Evolutionary conservation across 2,329 filamentous ascomycete genomes (phyloP), one percentile per base, ranked within the genome.

Genomic region (Aphanoascus verrucosus): DNA sequence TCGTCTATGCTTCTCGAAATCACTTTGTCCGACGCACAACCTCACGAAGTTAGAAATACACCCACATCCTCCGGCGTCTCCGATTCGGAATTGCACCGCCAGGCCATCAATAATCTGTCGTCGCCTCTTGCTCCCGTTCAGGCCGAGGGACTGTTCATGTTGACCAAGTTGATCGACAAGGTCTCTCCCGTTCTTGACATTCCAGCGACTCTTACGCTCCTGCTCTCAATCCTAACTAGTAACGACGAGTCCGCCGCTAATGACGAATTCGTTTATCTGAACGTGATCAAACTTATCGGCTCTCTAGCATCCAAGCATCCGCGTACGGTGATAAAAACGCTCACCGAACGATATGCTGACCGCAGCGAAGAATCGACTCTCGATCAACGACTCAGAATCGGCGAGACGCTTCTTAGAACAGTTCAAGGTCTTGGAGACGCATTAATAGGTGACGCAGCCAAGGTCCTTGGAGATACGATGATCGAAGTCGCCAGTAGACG

Each of bases 191-290:
- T 73, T 5, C 65, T 73, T 34, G 70, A 73, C 49, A 70, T 73
- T 28, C 68, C 69, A 2, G 68, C 70, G 6, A 72, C 71, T 1
- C 57, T 72, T 9, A 62, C 67, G 0, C 62, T 72, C 1, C 64
- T 73, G 1, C 55, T 72, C 17, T 71, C 70, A 1, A 60, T 72
- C 7, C 63, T 72, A 32, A 67, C 63, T 2, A 52, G 66, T 45
- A 57, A 52, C 35, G 67, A 72, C 43, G 69, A 71, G 56, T 71
- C 63, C 6, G 55, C 61, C 1, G 58, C 62, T 14, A 67, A 65
- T 15, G 71, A 73, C 44, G 70, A 72, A 57, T 73, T 70, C 53
- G 65, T 72, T 46, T 72, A 73, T 49, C 60, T 73, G 4, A 71
- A 71, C 43, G 70, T 69, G 20, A 70, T 72, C 50, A 72, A 70